Percentiles rank a stretch among this genome's conserved stretches.
These are phyloP conservation scores for Rhizopogon sp. DNA, from an alignment of 768 basidiomycete species.

Conservation along the genomic window DNA sequence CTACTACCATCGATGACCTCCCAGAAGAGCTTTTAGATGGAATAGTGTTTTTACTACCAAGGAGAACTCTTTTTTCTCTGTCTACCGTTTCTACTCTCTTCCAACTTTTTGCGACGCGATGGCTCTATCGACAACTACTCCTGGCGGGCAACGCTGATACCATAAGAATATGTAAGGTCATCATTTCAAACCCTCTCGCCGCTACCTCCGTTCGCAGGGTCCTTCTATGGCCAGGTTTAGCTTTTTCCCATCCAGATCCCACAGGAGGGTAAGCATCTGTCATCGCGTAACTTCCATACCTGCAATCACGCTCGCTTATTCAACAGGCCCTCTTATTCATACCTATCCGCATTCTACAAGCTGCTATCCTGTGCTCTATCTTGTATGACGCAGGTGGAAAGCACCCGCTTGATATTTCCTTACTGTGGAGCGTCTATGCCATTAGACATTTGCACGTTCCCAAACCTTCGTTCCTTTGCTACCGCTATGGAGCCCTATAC, in stretches of 20 bases:
- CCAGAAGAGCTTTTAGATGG: constrained; percentile 5
- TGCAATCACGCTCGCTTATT: background rate
- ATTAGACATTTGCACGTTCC: background rate
- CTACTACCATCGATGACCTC: constrained; percentile 1
- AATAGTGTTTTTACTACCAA: background rate
- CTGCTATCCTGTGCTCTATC: background rate
- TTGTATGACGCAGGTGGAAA: background rate
- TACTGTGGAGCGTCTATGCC: background rate
- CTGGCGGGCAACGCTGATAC: background rate
- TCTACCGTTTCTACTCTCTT: constrained; percentile 1
- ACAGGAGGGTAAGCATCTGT: background rate
- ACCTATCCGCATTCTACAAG: constrained; percentile 2
- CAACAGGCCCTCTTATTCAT: constrained; percentile 2
- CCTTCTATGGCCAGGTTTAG: background rate
- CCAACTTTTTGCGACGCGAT: background rate
- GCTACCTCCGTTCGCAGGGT: constrained; percentile 2
- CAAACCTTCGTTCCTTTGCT: constrained; percentile 1
- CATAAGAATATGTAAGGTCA: background rate
- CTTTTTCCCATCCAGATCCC: background rate
- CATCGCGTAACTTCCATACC: background rate
- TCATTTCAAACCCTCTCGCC: constrained; percentile 4
- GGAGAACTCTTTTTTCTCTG: background rate
- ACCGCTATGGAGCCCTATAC: background rate
- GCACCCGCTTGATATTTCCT: constrained; percentile 2
- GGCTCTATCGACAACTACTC: constrained; percentile 2